These are phyloP conservation scores for Trametes elegans DNA, from an alignment of 768 basidiomycete genomes.

Conservation along the genomic window DNA sequence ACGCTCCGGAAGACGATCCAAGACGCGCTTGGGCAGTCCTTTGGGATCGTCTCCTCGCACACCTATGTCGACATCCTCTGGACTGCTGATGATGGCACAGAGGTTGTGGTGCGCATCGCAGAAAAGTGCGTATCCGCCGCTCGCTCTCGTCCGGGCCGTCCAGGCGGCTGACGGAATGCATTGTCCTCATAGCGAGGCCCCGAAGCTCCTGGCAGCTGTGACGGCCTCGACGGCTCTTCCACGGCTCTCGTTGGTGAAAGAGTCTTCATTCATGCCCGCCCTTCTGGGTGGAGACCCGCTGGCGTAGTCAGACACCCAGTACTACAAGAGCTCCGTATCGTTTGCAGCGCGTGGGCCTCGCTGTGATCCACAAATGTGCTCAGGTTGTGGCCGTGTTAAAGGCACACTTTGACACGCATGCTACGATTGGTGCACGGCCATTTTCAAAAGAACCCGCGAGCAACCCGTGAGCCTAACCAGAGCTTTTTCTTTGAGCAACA, in stretches of 20 bases:
- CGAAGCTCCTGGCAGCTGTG: constrained; percentile 30
- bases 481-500: too few relatives aligned
- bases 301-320: neutral
- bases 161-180: neutral
- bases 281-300: constrained; percentile 20
- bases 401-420: too few relatives aligned
- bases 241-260: constrained; percentile 28
- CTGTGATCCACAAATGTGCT: too few relatives aligned
- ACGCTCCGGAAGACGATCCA: constrained; percentile 53
- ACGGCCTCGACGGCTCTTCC: constrained; percentile 23
- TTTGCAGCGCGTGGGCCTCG: too few relatives aligned
- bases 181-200: constrained; percentile 25
- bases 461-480: too few relatives aligned
- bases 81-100: constrained; percentile 40
- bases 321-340: too few relatives aligned
- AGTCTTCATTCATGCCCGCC: constrained; percentile 32
- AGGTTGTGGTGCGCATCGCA: constrained; percentile 41
- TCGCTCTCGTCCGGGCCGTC: neutral
- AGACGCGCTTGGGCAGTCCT: constrained; percentile 51
- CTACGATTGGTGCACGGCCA: too few relatives aligned
- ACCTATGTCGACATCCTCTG: constrained; percentile 61
- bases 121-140: constrained; percentile 33
- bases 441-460: too few relatives aligned
- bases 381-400: too few relatives aligned
- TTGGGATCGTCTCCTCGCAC: constrained; percentile 51